phyloP scores from a whole-genome alignment of 768 basidiomycete genomes.

The Coprinopsis cinerea region DNA sequence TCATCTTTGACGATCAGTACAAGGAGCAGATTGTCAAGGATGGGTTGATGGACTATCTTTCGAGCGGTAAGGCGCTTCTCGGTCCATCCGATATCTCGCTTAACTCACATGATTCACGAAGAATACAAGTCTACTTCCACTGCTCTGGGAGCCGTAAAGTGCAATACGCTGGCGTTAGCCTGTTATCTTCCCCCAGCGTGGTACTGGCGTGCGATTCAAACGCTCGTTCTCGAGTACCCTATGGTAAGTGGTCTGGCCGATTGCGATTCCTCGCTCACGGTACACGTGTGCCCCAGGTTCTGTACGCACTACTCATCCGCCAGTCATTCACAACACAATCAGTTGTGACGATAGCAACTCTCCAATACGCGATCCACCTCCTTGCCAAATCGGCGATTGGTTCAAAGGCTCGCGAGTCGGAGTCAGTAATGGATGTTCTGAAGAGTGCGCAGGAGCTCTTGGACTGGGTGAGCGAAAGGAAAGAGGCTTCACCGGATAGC shows the following conservation, averaged over 20 bases:
- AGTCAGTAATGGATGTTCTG: conserved; percentile 12
- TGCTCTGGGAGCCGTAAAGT: conserved; percentile 23
- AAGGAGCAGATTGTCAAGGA: conserved; percentile 32
- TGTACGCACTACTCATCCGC: conserved; percentile 19
- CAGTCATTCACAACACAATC: conserved; percentile 22
- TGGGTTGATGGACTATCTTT: conserved; percentile 25
- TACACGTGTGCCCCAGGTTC: conserved; percentile 12
- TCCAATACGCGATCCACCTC: conserved; percentile 20
- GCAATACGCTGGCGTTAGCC: conserved; percentile 24
- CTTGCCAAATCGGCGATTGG: neutral
- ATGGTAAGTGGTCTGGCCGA: conserved; percentile 22
- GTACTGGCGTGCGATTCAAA: conserved; percentile 31
- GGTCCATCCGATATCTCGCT: neutral
- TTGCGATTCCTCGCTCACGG: neutral
- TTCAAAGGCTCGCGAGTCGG: neutral
- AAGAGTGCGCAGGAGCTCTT: conserved; percentile 17
- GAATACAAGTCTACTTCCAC: conserved; percentile 31
- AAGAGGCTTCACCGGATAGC: conserved; percentile 14
- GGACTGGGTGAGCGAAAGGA: conserved; percentile 7
- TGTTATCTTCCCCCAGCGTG: conserved; percentile 28
- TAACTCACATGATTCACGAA: conserved; percentile 13
- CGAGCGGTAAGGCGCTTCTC: conserved; percentile 20
- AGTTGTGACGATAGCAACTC: conserved; percentile 26
- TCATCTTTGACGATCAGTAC: conserved; percentile 31
- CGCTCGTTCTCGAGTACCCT: conserved; percentile 26